These are phyloP conservation scores for Magnolia kwangsiensis DNA, from an alignment of 164 flowering plant genomes.

Conservation along the genomic window DNA sequence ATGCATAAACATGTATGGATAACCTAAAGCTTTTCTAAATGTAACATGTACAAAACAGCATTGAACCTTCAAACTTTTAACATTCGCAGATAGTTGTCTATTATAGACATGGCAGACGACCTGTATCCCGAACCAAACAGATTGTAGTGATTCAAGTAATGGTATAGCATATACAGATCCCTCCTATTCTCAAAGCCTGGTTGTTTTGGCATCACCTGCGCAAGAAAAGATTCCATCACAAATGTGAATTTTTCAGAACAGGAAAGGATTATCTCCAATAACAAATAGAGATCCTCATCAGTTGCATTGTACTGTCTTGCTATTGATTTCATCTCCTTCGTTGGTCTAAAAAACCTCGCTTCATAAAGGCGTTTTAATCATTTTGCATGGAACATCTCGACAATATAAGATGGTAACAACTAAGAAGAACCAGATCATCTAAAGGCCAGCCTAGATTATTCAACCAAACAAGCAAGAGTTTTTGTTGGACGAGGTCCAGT, in stretches of 20 bases:
- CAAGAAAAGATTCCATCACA: background rate
- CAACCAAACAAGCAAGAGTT: no score
- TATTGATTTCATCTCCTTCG: background rate
- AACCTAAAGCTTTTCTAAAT: no score
- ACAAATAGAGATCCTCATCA: background rate
- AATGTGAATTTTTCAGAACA: background rate
- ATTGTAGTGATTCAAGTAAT: slow-evolving; percentile 94
- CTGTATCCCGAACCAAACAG: slow-evolving; percentile 90
- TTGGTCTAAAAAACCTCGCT: no score
- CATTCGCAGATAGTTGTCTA: slow-evolving; percentile 70
- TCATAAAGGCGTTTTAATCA: no score
- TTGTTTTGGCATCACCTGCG: slow-evolving; percentile 95
- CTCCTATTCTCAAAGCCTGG: slow-evolving; percentile 81
- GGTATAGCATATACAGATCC: slow-evolving; percentile 84
- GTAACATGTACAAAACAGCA: background rate
- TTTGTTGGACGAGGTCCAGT: no score
- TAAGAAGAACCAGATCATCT: background rate
- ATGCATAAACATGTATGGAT: no score
- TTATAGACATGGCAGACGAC: slow-evolving; percentile 90
- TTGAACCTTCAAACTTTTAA: slow-evolving; percentile 27
- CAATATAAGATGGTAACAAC: background rate
- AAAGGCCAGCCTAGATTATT: no score
- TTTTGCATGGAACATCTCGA: background rate
- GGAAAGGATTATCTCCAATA: background rate
- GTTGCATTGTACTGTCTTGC: background rate